Evolutionary conservation across 495 filamentous ascomycete genomes (phyloP).

Genomic region (Monascus purpureus): DNA sequence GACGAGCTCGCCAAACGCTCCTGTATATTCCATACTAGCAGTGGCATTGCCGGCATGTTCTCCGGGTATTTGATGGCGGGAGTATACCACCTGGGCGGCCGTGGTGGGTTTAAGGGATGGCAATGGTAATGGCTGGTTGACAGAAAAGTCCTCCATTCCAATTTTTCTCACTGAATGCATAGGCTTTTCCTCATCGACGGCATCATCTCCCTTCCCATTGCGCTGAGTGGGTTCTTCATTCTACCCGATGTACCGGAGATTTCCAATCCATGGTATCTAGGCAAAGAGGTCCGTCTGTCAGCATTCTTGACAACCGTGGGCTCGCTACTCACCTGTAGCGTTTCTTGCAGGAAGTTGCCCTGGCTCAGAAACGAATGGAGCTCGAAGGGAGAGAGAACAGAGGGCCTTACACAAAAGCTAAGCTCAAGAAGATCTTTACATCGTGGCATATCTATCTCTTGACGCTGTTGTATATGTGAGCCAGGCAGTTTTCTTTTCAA

Average conservation of each 20-base stretch:
- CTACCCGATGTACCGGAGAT: slow-evolving; percentile 49
- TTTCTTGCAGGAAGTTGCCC: slow-evolving; percentile 32
- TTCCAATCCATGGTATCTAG: slow-evolving; percentile 38
- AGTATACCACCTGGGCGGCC: slow-evolving; percentile 35
- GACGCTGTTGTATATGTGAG: slow-evolving; percentile 27
- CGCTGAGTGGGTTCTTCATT: slow-evolving; percentile 42
- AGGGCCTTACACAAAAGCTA: slow-evolving; percentile 29
- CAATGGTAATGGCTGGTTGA: slow-evolving; percentile 15
- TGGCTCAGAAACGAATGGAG: slow-evolving; percentile 33
- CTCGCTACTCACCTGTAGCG: too few species aligned
- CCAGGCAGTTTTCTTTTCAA: too few species aligned
- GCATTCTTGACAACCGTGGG: too few species aligned
- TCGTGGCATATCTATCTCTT: slow-evolving; percentile 39
- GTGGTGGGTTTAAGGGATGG: slow-evolving; percentile 34
- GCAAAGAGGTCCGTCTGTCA: slow-evolving; percentile 17
- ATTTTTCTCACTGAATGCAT: background rate
- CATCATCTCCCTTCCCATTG: slow-evolving; percentile 31
- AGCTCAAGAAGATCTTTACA: slow-evolving; percentile 38
- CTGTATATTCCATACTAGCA: slow-evolving; percentile 47
- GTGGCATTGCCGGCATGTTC: slow-evolving; percentile 41
- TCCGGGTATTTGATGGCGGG: slow-evolving; percentile 44
- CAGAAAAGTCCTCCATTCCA: background rate
- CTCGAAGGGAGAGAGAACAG: slow-evolving; percentile 30
- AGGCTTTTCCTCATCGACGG: slow-evolving; percentile 33
- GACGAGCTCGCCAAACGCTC: slow-evolving; percentile 42